Percentiles rank a stretch among this genome's conserved stretches.
Evolutionary conservation across 495 filamentous ascomycete species (phyloP).

Genomic region (Jackrogersella multiformis): DNA sequence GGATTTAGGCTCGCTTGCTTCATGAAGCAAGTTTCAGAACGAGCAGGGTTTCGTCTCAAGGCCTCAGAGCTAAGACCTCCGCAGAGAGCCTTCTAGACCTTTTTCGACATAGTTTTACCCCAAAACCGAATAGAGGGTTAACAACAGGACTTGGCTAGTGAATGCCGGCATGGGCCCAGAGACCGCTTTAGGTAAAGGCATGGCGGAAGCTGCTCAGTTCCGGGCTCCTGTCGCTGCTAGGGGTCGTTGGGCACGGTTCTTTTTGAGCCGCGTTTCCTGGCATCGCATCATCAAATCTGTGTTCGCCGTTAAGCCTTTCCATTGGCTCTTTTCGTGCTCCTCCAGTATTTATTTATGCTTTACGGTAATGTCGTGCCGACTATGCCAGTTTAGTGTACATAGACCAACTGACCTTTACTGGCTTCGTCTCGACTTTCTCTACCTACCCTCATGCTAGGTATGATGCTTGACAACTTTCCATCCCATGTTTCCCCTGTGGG

Average conservation of each 20-base stretch:
- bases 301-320: background rate
- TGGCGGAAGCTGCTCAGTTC: constrained; percentile 19
- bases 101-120: constrained; percentile 7
- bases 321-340: constrained; percentile 20
- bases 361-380: constrained; percentile 16
- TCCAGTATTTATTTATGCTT: constrained; percentile 14
- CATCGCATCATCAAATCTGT: constrained; percentile 32
- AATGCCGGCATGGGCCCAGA: constrained; percentile 1
- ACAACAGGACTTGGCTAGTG: constrained; percentile 5
- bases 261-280: constrained; percentile 39
- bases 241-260: constrained; percentile 26
- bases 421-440: constrained; percentile 29
- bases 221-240: constrained; percentile 10
- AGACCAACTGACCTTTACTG: constrained; percentile 3
- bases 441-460: background rate
- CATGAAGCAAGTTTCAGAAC: constrained; percentile 34
- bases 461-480: background rate
- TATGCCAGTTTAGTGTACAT: background rate
- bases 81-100: constrained; percentile 22
- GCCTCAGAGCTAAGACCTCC: constrained; percentile 2
- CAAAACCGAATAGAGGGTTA: constrained; percentile 18
- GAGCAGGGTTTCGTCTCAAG: constrained; percentile 35
- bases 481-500: constrained; percentile 14
- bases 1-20: constrained; percentile 24
- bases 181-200: constrained; percentile 3